Evolutionary conservation across 2,329 filamentous ascomycete genomes (phyloP), one percentile per base, ranked within the genome.

Genomic region (Fusarium chaquense): DNA sequence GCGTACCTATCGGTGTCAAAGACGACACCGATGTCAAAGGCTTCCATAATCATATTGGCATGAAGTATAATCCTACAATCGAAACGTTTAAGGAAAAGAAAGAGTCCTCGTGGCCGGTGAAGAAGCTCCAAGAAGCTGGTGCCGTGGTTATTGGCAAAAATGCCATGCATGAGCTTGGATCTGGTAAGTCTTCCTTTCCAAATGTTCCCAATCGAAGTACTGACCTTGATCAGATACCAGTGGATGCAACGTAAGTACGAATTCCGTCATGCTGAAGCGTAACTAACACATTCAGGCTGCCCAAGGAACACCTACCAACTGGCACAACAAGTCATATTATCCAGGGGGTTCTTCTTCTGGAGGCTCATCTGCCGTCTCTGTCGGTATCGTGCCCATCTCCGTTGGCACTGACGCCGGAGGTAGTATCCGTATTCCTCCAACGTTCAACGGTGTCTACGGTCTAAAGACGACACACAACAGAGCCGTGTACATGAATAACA

Each of bases 291-390:
- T 8, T 15, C 28, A 83, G 83, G 87, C 89, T 8, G 85, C 83
- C 40, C 90, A 88, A 76, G 93, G 93, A 38, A 93, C 92, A 0
- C 91, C 93, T 0, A 84, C 87, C 20, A 96, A 97, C 78, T 93
- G 92, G 70, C 87, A 92, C 78, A 94, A 95, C 79, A 83, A 84
- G 20, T 78, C 84, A 5, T 96, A 94, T 82, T 97, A 94, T 77
- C 89, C 91, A 6, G 93, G 93, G 49, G 93, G 93, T 30, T 94
- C 92, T 0, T 94, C 93, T 0, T 92, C 92, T 4, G 93, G 93
- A 4, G 91, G 87, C 5, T 92, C 85, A 1, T 95, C 93, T 55
- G 86, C 89, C 15, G 84, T 94, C 28, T 86, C 86, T 22, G 86
- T 88, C 10, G 93, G 93, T 3, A 80, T 96, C 26, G 84, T 94